Conservation (phyloP, 164 flowering plant species). For the Sedum album region DNA sequence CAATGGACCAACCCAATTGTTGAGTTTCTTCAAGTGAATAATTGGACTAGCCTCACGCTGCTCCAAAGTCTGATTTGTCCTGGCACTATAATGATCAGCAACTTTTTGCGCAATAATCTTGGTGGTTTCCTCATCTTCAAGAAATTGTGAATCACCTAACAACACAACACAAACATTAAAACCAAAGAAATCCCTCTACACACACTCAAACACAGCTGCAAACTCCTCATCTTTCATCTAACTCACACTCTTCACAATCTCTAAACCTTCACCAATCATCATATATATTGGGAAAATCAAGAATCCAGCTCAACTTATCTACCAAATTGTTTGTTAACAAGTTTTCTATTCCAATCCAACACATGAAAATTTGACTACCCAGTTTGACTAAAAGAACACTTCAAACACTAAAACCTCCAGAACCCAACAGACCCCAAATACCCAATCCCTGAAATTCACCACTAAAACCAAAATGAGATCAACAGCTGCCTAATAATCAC, state of each 20-base stretch:
- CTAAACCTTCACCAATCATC: background rate
- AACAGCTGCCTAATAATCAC: constrained; percentile 17
- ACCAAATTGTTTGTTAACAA: no score
- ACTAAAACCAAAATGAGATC: background rate
- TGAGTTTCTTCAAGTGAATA: constrained; percentile 85
- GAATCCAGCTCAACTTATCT: no score
- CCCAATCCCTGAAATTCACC: background rate
- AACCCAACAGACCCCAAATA: no score
- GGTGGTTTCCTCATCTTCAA: constrained; percentile 56
- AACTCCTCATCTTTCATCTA: background rate
- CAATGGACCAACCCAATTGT: constrained; percentile 60
- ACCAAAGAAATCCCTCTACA: background rate
- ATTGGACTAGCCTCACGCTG: constrained; percentile 91
- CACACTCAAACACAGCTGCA: background rate
- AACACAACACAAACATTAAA: background rate
- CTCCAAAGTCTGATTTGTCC: constrained; percentile 85
- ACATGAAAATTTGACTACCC: background rate
- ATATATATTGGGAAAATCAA: no score
- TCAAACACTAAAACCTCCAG: no score
- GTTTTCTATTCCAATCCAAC: background rate
- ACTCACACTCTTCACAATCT: background rate
- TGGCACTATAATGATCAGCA: constrained; percentile 92
- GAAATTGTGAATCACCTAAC: constrained; percentile 45
- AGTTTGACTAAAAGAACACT: no score
- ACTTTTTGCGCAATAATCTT: constrained; percentile 61